Evolutionary conservation across 331 rosid genomes (phyloP).

Genomic region (Pyrus hybrid): DNA sequence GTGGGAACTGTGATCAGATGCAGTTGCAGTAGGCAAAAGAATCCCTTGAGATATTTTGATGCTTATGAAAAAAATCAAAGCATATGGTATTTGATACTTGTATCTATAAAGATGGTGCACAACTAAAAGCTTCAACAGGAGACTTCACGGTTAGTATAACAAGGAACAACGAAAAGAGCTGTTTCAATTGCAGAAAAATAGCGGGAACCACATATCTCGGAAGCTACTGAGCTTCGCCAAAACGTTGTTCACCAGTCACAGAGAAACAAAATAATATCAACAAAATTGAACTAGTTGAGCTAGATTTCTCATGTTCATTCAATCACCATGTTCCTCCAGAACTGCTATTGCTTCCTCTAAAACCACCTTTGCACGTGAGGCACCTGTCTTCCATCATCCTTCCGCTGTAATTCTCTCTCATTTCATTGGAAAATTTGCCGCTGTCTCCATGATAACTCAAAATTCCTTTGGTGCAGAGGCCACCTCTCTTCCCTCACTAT

Average conservation of each 20-base stretch:
- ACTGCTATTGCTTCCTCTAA: background rate
- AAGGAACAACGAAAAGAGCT: background rate
- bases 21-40: background rate
- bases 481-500: too few species aligned
- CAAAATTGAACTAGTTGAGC: background rate
- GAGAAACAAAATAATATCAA: background rate
- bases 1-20: background rate
- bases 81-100: too few species aligned
- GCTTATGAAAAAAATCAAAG: background rate
- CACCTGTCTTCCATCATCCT: constrained; percentile 1
- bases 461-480: background rate
- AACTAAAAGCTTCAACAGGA: too few species aligned
- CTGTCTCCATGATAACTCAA: constrained; percentile 51
- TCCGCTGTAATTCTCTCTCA: constrained; percentile 11
- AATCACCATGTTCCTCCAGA: background rate
- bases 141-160: too few species aligned
- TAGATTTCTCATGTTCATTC: background rate
- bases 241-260: background rate
- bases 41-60: background rate
- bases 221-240: background rate
- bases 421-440: constrained; percentile 53
- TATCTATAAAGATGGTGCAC: background rate
- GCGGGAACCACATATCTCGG: background rate
- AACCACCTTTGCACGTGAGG: background rate
- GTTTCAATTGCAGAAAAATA: background rate